Conservation (phyloP, 2,329 filamentous ascomycete genomes). For the Pseudonectria foliicola region DNA sequence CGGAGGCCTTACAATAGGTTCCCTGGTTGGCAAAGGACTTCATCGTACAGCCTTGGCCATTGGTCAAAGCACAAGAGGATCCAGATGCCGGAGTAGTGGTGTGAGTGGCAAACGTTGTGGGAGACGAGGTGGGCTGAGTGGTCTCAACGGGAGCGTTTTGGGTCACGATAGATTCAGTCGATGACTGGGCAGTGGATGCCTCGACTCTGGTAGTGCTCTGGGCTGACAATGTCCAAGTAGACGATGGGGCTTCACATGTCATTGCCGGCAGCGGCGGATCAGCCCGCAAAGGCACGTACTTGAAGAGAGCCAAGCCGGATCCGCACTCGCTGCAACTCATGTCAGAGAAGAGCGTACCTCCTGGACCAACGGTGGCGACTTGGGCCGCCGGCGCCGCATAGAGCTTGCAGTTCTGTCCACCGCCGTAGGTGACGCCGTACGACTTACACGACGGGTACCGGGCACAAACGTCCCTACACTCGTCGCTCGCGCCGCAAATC, state of each 20-base stretch:
- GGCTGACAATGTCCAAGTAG: no score
- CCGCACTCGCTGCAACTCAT: constrained; percentile 15
- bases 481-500: constrained; percentile 5
- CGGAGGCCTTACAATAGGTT: constrained; percentile 4
- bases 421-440: constrained; percentile 10
- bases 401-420: constrained; percentile 6
- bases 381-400: constrained; percentile 10
- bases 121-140: neutral
- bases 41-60: constrained; percentile 6
- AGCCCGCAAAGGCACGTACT: constrained; percentile 9
- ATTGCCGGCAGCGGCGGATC: constrained; percentile 5
- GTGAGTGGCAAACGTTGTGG: neutral
- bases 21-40: neutral
- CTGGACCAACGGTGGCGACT: constrained; percentile 4
- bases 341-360: constrained; percentile 8
- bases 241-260: no score
- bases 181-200: no score
- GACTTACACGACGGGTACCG: constrained; percentile 15
- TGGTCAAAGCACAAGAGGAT: constrained; percentile 5
- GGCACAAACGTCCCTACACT: constrained; percentile 16
- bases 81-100: constrained; percentile 3
- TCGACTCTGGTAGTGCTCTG: no score
- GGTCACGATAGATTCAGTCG: no score
- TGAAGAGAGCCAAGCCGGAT: constrained; percentile 10
- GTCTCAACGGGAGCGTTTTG: constrained; percentile 4